Conservation (phyloP, 2,329 filamentous ascomycete species). For the Xylariales sp. region DNA sequence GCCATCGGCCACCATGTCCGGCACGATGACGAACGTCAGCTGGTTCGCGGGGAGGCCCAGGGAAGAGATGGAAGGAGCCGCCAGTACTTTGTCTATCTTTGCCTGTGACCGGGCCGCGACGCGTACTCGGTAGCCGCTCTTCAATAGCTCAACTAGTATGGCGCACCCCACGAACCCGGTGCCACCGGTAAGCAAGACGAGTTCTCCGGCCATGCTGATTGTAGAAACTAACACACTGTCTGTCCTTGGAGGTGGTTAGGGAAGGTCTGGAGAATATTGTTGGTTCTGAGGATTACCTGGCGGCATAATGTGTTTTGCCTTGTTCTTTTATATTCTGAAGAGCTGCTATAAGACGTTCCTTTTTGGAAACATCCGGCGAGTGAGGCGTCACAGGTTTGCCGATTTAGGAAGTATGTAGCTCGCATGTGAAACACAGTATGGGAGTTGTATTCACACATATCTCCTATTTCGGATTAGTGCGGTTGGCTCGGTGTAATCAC, state of each 20-base stretch:
- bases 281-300: neutral
- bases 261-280: too few relatives aligned
- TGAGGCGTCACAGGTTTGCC: neutral
- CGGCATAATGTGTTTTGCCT: neutral
- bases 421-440: conserved; percentile 1
- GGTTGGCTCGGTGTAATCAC: neutral
- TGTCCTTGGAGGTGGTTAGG: neutral
- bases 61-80: conserved; percentile 19
- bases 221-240: neutral
- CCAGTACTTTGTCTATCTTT: conserved; percentile 22
- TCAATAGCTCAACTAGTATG: conserved; percentile 25
- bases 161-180: conserved; percentile 32
- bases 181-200: conserved; percentile 29
- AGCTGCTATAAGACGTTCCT: too few relatives aligned
- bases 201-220: conserved; percentile 4
- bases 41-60: conserved; percentile 14
- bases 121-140: conserved; percentile 30
- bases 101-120: conserved; percentile 27
- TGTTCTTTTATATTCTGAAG: neutral
- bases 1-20: conserved; percentile 20
- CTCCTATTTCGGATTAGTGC: conserved; percentile 9
- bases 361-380: too few relatives aligned
- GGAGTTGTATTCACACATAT: conserved; percentile 3
- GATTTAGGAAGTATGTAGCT: neutral
- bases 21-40: conserved; percentile 26